These are phyloP conservation scores for Rubia tinctorum DNA, from an alignment of 305 asterid genomes.

Conservation along the genomic window DNA sequence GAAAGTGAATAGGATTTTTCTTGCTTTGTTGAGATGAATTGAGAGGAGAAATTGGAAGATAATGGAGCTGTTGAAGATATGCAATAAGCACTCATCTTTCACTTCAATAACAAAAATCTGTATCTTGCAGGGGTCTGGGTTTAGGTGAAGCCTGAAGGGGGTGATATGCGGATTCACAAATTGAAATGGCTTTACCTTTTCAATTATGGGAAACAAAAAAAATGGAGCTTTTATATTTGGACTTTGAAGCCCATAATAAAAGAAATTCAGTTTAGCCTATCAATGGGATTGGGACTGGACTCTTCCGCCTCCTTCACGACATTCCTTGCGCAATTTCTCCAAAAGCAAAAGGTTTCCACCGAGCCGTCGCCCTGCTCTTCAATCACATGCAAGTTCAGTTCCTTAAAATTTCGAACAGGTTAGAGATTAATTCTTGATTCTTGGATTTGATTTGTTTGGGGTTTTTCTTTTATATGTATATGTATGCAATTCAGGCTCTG, in stretches of 20 bases:
- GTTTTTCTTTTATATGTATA: background rate
- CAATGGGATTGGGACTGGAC: no score
- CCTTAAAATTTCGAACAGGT: background rate
- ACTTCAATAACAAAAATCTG: background rate
- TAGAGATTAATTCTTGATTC: background rate
- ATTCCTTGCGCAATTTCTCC: background rate
- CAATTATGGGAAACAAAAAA: background rate
- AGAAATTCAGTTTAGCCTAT: background rate
- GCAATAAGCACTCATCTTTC: slow-evolving; percentile 17
- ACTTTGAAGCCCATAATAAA: background rate
- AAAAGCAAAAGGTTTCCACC: background rate
- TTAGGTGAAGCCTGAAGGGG: no score
- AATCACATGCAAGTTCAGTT: no score
- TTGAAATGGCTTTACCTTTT: no score
- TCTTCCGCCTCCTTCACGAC: background rate
- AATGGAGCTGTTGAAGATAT: slow-evolving; percentile 33
- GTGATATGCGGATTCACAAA: background rate
- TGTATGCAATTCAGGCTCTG: background rate
- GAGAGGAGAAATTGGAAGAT: slow-evolving; percentile 36
- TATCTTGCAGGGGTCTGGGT: background rate
- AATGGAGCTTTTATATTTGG: background rate
- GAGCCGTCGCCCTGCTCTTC: background rate
- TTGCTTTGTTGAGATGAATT: slow-evolving; percentile 25
- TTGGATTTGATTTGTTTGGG: background rate
- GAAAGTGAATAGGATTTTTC: slow-evolving; percentile 38